These are phyloP conservation scores for Mariannaea sp. DNA, from an alignment of 2,329 filamentous ascomycete species.

Conservation along the genomic window DNA sequence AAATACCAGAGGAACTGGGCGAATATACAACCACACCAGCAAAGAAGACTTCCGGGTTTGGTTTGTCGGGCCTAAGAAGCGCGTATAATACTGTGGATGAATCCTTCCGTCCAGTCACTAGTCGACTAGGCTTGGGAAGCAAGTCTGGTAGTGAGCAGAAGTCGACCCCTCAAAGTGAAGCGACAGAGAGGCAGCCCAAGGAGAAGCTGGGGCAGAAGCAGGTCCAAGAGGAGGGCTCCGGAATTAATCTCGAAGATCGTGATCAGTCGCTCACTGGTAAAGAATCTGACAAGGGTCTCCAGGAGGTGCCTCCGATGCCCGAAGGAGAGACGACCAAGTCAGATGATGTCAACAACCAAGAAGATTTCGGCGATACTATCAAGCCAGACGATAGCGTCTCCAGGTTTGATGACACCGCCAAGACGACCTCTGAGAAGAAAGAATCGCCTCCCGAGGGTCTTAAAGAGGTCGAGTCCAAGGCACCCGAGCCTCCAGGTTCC, in stretches of 20 bases:
- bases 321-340: constrained; percentile 13
- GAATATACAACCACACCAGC: constrained; percentile 48
- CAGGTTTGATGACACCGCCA: constrained; percentile 15
- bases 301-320: constrained; percentile 16
- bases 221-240: constrained; percentile 16
- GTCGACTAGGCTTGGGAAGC: constrained; percentile 22
- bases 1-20: constrained; percentile 41
- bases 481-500: constrained; percentile 9
- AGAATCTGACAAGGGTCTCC: constrained; percentile 1
- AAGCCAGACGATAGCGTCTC: constrained; percentile 21
- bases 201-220: constrained; percentile 21
- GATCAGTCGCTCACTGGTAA: constrained; percentile 21
- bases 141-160: constrained; percentile 23
- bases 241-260: constrained; percentile 27
- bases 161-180: constrained; percentile 15
- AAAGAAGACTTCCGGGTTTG: constrained; percentile 40
- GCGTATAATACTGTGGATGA: constrained; percentile 33
- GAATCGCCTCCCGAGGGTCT: neutral
- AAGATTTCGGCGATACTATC: constrained; percentile 9
- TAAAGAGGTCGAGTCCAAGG: constrained; percentile 1
- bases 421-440: neutral
- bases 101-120: constrained; percentile 36
- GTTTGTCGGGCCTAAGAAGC: constrained; percentile 28
- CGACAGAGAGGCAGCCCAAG: constrained; percentile 28
- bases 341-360: constrained; percentile 25